Conservation (phyloP, 768 basidiomycete genomes). For the Lactarius hengduanensis region DNA sequence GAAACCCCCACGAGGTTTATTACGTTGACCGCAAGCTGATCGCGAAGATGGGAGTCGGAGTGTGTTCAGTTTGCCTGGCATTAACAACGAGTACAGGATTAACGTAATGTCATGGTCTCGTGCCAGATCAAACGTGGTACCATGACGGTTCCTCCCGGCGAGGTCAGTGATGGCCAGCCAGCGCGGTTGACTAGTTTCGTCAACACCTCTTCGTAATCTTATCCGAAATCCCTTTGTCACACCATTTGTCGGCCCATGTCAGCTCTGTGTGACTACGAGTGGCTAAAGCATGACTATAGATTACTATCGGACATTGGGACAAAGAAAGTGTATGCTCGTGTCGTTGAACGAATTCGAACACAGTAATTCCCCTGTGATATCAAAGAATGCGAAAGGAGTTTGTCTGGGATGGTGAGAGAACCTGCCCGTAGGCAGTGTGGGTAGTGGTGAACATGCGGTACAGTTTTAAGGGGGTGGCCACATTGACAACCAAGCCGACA, state of each 20-base stretch:
- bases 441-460: neutral
- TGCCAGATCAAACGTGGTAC: too few relatives aligned
- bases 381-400: neutral
- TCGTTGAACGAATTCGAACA: neutral
- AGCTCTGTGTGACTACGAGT: too few relatives aligned
- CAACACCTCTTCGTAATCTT: too few relatives aligned
- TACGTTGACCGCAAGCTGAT: neutral
- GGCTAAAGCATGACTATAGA: neutral
- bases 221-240: too few relatives aligned
- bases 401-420: neutral
- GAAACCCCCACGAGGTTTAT: neutral
- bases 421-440: neutral
- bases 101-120: too few relatives aligned
- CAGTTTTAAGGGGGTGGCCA: neutral
- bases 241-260: too few relatives aligned
- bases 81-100: too few relatives aligned
- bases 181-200: too few relatives aligned
- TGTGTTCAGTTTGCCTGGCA: neutral
- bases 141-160: too few relatives aligned
- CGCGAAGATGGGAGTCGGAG: neutral
- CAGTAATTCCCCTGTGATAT: neutral
- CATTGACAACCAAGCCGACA: neutral
- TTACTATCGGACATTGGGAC: neutral
- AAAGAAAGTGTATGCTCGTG: neutral
- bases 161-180: too few relatives aligned